Evolutionary conservation across 2,329 filamentous ascomycete species (phyloP).

Genomic region (Aspergillus ochraceoroseus): DNA sequence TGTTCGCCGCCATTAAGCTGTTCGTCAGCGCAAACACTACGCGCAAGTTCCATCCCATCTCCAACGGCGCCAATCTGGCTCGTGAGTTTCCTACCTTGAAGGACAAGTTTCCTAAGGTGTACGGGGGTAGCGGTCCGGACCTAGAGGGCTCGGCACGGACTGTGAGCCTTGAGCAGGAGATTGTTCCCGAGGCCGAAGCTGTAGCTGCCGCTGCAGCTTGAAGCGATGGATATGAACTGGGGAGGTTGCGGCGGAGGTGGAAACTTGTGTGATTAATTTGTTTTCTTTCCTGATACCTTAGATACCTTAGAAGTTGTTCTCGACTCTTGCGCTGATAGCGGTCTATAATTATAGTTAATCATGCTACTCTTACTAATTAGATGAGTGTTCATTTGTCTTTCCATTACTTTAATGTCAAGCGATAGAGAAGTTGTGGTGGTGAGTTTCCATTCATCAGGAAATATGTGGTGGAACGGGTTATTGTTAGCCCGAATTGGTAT

Average conservation of each 20-base stretch:
- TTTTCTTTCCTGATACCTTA: conserved; percentile 11
- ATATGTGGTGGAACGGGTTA: too few species aligned
- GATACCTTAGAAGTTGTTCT: conserved; percentile 12
- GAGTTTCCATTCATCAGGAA: too few species aligned
- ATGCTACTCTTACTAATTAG: too few species aligned
- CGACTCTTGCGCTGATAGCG: too few species aligned
- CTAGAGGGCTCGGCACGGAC: conserved; percentile 41
- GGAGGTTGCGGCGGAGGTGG: not conserved
- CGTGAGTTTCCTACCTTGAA: conserved; percentile 57
- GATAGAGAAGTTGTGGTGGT: too few species aligned
- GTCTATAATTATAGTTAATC: too few species aligned
- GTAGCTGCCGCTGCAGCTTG: too few species aligned
- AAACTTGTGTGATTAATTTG: not conserved
- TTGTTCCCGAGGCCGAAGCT: too few species aligned
- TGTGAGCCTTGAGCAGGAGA: conserved; percentile 28
- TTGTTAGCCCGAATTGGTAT: too few species aligned
- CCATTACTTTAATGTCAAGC: too few species aligned
- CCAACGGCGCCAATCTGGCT: conserved; percentile 65
- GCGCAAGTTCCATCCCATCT: conserved; percentile 74
- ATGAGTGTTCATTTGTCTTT: too few species aligned
- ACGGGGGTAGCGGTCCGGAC: conserved; percentile 67
- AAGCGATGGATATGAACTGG: too few species aligned
- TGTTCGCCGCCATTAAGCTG: conserved; percentile 69
- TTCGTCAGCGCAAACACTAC: conserved; percentile 68
- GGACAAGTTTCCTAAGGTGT: conserved; percentile 64